Evolutionary conservation across 1,284 basidiomycete species (phyloP).

Genomic region (Bjerkandera adusta): DNA sequence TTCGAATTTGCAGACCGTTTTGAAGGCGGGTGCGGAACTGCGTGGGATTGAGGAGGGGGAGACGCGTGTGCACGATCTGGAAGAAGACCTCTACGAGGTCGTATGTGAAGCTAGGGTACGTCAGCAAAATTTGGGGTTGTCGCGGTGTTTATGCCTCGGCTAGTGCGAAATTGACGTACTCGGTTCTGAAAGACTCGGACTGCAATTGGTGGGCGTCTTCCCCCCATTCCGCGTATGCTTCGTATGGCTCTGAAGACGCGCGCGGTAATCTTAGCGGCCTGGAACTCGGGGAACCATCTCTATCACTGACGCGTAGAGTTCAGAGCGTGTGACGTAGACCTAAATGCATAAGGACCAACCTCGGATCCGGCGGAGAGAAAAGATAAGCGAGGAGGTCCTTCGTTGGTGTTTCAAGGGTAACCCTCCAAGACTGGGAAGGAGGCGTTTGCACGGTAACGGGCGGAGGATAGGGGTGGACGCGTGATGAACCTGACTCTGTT

Average conservation of each 20-base stretch:
- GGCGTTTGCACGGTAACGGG: slow-evolving; percentile 18
- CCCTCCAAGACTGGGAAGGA: slow-evolving; percentile 40
- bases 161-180: slow-evolving; percentile 49
- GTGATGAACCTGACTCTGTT: slow-evolving; percentile 20
- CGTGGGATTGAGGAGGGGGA: slow-evolving; percentile 77
- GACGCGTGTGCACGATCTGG: slow-evolving; percentile 82
- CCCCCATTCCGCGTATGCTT: slow-evolving; percentile 53
- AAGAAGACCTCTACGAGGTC: slow-evolving; percentile 90
- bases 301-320: too few species aligned
- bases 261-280: slow-evolving; percentile 11
- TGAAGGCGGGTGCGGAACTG: slow-evolving; percentile 71
- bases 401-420: slow-evolving; percentile 55
- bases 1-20: slow-evolving; percentile 39
- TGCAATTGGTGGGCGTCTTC: slow-evolving; percentile 66
- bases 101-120: slow-evolving; percentile 65
- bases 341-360: slow-evolving; percentile 36
- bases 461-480: slow-evolving; percentile 21
- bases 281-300: slow-evolving; percentile 8
- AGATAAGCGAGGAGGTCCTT: slow-evolving; percentile 65
- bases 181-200: slow-evolving; percentile 67
- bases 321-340: too few species aligned
- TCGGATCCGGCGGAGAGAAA: slow-evolving; percentile 65
- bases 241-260: slow-evolving; percentile 20
- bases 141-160: neutral
- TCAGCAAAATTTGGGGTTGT: slow-evolving; percentile 11